Evolutionary conservation across 2,329 filamentous ascomycete genomes (phyloP).

Genomic region (Xylariaceae sp.): DNA sequence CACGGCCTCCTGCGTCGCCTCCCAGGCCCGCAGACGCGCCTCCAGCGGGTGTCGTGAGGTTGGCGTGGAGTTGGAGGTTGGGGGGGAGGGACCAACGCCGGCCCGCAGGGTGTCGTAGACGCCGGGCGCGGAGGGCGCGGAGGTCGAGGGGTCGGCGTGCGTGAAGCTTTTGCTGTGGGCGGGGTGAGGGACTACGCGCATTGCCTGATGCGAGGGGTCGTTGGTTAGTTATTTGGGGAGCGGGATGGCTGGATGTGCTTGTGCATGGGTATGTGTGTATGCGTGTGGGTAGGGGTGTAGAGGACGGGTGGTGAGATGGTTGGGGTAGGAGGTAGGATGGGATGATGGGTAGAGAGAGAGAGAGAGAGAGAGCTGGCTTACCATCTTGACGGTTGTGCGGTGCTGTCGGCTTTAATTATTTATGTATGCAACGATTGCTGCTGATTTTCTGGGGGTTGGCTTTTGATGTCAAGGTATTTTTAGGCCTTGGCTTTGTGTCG

Average conservation of each 20-base stretch:
- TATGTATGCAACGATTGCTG: background rate
- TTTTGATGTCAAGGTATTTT: background rate
- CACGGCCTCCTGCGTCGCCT: slow-evolving; percentile 80
- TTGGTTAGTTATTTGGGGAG: slow-evolving; percentile 21
- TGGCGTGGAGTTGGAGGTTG: slow-evolving; percentile 24
- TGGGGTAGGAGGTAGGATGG: too few species aligned
- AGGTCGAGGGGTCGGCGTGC: slow-evolving; percentile 63
- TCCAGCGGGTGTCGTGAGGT: slow-evolving; percentile 83
- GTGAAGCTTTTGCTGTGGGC: slow-evolving; percentile 67
- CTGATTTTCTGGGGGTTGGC: too few species aligned
- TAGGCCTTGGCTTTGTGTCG: background rate
- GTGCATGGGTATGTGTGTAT: too few species aligned
- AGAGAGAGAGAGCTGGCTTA: slow-evolving; percentile 42
- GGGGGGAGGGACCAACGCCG: slow-evolving; percentile 69
- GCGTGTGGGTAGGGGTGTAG: background rate
- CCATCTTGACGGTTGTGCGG: slow-evolving; percentile 48
- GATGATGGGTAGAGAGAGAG: too few species aligned
- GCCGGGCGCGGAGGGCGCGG: slow-evolving; percentile 88
- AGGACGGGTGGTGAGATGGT: background rate
- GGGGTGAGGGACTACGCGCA: slow-evolving; percentile 82
- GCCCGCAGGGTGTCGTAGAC: slow-evolving; percentile 91
- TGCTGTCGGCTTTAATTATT: background rate
- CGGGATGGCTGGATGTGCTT: background rate
- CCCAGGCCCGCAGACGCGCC: slow-evolving; percentile 85
- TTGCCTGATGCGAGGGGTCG: slow-evolving; percentile 58